Base-by-base conservation (phyloP, 192 early-diverging fungal species). In the Podila minutissima region DNA sequence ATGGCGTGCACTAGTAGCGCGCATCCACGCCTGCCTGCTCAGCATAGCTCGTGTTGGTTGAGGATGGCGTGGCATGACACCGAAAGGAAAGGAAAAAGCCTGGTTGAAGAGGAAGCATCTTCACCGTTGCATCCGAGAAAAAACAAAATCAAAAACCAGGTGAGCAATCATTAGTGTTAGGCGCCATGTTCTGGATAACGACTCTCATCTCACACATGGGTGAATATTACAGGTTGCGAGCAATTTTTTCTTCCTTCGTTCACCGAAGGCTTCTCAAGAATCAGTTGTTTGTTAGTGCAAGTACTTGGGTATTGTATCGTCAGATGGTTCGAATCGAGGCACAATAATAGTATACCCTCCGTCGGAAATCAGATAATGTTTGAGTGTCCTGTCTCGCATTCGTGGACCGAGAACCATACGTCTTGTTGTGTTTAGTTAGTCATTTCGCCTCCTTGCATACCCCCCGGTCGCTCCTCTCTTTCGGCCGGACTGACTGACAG, bases 311-410 rank as follows among this genome's bases (percentile, higher is more conserved):
- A 68, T 53, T 68, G 46, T 22, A 49, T n/a, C 17, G n/a, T 20
- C 11, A 46, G 26, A 31, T 58, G 51, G 46, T 37, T 5, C n/a
- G 26, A 53, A 59, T 20, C 7, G 26, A 60, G 17, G 3, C 13
- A 29, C 51, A 46, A 46, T 46, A 46, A 46, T 17, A 17, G 41
- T 46, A 17, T 15, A 46, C 41, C 41, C 13, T 46, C 22, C 20
- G 53, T 55, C 53, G 53, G 53, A 55, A 55, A 55, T 55, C 53
- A 55, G 53, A 55, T 55, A 55, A 55, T n/a, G 24, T 55, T 55
- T 10, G 9, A 55, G 53, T 46, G 15, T 17, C 1, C 41, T 13
- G 41, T 46, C 41, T 46, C 41, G 15, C 15, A 46, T 46, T 4
- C 41, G 41, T 11, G 15, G 41, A 11, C 41, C 41, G 24, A 55